These are phyloP conservation scores for Bidens hawaiensis DNA, from an alignment of 140 eudicot genomes.

Conservation along the genomic window DNA sequence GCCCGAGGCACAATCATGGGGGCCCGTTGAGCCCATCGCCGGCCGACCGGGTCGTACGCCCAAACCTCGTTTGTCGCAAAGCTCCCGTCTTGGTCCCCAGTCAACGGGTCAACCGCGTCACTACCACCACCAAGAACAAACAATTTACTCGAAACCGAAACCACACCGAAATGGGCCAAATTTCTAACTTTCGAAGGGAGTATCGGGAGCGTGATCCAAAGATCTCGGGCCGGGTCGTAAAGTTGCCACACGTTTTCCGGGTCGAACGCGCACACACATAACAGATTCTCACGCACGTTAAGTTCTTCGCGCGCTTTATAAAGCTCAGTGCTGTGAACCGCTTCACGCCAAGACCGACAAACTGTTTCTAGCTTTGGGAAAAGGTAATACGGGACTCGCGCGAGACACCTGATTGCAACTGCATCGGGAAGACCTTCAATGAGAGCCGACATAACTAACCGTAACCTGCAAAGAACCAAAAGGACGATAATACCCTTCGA, in stretches of 20 bases:
- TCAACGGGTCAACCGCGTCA: conserved; percentile 82
- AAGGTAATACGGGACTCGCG: conserved; percentile 73
- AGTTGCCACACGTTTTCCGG: conserved; percentile 92
- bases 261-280: conserved; percentile 81
- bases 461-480: conserved; percentile 18
- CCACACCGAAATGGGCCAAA: conserved; percentile 75
- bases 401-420: conserved; percentile 83
- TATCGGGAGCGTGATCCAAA: conserved; percentile 86
- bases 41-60: conserved; percentile 75
- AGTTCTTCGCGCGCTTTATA: conserved; percentile 76
- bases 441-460: conserved; percentile 46
- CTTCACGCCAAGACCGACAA: conserved; percentile 78
- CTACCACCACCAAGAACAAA: conserved; percentile 97
- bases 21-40: conserved; percentile 71
- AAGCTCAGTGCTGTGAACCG: conserved; percentile 66
- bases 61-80: conserved; percentile 88
- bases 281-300: conserved; percentile 50
- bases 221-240: conserved; percentile 62
- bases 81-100: conserved; percentile 93
- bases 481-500: conserved; percentile 3
- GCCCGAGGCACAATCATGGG: conserved; percentile 84
- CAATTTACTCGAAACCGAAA: conserved; percentile 69
- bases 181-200: conserved; percentile 77
- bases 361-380: conserved; percentile 69
- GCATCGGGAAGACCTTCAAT: conserved; percentile 98